Conservation (phyloP, 371 early-diverging fungal genomes). For the Mucor racemosus region DNA sequence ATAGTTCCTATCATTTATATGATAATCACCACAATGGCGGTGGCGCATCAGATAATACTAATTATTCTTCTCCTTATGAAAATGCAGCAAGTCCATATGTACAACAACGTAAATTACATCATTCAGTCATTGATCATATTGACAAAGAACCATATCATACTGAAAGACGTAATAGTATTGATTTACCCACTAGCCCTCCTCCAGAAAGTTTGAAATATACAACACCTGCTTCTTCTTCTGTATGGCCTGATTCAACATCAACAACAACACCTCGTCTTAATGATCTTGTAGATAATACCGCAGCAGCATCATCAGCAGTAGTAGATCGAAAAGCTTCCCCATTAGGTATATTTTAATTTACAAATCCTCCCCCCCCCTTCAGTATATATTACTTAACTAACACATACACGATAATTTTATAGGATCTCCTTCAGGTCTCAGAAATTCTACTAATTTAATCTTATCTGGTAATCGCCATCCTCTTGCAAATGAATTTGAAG, state of each 20-base stretch:
- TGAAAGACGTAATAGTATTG: constrained; percentile 15
- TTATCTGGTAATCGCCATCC: constrained; percentile 16
- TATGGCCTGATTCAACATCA: background rate
- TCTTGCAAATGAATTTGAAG: constrained; percentile 20
- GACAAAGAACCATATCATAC: background rate
- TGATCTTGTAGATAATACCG: background rate
- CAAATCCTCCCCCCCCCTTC: no score
- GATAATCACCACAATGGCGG: background rate
- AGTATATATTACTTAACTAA: background rate
- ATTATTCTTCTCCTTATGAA: constrained; percentile 12
- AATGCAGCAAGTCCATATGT: constrained; percentile 7
- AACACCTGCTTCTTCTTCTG: background rate
- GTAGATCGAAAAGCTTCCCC: constrained; percentile 8
- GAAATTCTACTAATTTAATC: constrained; percentile 9
- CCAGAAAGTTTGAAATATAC: constrained; percentile 13
- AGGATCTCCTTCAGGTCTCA: constrained; percentile 15
- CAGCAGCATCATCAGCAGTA: background rate
- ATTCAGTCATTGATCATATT: constrained; percentile 10
- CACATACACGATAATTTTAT: background rate
- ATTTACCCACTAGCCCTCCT: constrained; percentile 28
- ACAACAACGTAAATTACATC: constrained; percentile 5
- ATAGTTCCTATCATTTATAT: background rate
- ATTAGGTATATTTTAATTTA: constrained; percentile 12
- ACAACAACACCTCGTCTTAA: background rate
- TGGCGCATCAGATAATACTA: background rate